phyloP scores from a whole-genome alignment of 2,329 filamentous ascomycete genomes.

The Aspergillus sp. region DNA sequence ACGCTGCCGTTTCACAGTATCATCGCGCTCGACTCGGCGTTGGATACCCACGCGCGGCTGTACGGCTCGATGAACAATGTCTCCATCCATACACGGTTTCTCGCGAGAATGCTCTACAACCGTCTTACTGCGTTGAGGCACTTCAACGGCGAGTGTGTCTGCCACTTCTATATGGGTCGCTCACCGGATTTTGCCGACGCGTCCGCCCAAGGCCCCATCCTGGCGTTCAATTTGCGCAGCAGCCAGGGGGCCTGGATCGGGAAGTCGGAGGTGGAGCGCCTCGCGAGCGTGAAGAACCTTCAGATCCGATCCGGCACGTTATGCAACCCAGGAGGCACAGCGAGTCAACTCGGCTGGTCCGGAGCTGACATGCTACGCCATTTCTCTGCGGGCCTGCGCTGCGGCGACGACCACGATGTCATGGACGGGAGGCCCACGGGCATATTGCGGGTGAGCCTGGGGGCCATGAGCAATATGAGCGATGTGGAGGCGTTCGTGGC shows the following conservation, averaged over 20 bases:
- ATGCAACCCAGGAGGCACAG: slow-evolving; percentile 88
- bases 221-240: slow-evolving; percentile 80
- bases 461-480: slow-evolving; percentile 77
- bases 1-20: slow-evolving; percentile 90
- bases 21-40: slow-evolving; percentile 72
- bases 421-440: slow-evolving; percentile 84
- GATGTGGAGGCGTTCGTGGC: slow-evolving; percentile 71
- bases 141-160: slow-evolving; percentile 64
- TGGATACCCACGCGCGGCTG: slow-evolving; percentile 65
- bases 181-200: slow-evolving; percentile 42
- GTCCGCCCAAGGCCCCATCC: slow-evolving; percentile 64
- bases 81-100: slow-evolving; percentile 66
- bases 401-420: slow-evolving; percentile 78
- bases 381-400: slow-evolving; percentile 80
- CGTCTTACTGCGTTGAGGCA: slow-evolving; percentile 63
- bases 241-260: slow-evolving; percentile 71
- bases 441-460: slow-evolving; percentile 78
- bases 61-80: slow-evolving; percentile 70
- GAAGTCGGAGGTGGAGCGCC: slow-evolving; percentile 80
- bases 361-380: slow-evolving; percentile 82
- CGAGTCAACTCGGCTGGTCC: slow-evolving; percentile 66
- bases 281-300: slow-evolving; percentile 73
- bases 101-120: slow-evolving; percentile 59
- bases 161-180: slow-evolving; percentile 59
- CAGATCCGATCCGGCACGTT: slow-evolving; percentile 85